Percentiles rank a stretch among this genome's conserved stretches.
Evolutionary conservation across 176 grass and related monocot genomes (phyloP).

Genomic region (Phoenix dactylifera): DNA sequence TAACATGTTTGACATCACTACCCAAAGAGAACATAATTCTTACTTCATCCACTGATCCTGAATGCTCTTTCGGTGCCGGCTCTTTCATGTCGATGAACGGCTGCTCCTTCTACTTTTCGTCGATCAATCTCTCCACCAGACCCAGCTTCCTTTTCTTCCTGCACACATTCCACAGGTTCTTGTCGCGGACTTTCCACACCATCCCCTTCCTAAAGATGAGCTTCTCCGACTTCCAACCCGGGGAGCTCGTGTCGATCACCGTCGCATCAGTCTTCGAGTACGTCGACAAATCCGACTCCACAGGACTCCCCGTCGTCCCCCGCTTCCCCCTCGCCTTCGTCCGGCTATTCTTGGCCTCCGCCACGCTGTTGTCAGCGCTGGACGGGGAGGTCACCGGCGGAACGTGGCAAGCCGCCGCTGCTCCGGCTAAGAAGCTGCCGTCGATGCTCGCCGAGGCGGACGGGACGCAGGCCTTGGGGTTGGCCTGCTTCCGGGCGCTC

Average conservation of each 20-base stretch:
- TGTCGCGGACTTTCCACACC: conserved; percentile 32
- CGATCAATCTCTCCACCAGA: conserved; percentile 29
- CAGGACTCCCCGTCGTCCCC: conserved; percentile 4
- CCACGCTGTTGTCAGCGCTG: conserved; percentile 7
- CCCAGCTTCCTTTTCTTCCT: conserved; percentile 41
- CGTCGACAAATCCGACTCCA: conserved; percentile 6
- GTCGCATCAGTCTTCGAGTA: conserved; percentile 51
- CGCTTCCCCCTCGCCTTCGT: conserved; percentile 12
- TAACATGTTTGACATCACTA: no score
- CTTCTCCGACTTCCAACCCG: conserved; percentile 61
- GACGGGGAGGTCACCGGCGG: conserved; percentile 18
- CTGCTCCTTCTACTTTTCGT: conserved; percentile 32
- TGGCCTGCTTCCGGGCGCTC: conserved; percentile 22
- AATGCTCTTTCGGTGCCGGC: no score
- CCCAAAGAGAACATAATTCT: no score
- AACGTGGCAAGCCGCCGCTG: not conserved
- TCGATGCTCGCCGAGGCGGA: conserved; percentile 44
- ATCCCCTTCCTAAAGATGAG: conserved; percentile 47
- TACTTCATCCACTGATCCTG: no score
- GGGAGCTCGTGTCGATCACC: conserved; percentile 70
- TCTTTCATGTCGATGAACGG: not conserved
- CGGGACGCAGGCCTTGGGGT: conserved; percentile 15
- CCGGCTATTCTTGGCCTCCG: conserved; percentile 22
- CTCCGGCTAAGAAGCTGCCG: not conserved
- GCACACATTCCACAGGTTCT: conserved; percentile 26